These are phyloP conservation scores for Aspergillus funiculosus DNA, from an alignment of 495 filamentous ascomycete genomes.

Conservation along the genomic window DNA sequence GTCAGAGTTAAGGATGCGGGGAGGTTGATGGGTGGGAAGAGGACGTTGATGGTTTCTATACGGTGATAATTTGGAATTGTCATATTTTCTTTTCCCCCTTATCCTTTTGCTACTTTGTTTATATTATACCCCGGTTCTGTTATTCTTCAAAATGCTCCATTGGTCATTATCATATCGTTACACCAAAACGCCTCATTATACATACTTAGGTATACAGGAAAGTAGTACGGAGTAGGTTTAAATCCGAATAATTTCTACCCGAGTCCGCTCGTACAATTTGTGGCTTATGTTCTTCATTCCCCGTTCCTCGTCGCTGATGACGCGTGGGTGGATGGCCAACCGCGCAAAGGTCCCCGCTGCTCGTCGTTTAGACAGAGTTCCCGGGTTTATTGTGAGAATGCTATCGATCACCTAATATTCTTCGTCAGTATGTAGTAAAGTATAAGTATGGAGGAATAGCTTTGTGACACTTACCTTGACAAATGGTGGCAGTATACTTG, in stretches of 20 bases:
- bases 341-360: constrained; percentile 76
- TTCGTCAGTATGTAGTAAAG: constrained; percentile 4
- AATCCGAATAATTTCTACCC: constrained; percentile 79
- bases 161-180: constrained; percentile 16
- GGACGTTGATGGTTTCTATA: constrained; percentile 39
- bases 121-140: constrained; percentile 4
- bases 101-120: constrained; percentile 6
- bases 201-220: constrained; percentile 4
- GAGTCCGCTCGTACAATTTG: constrained; percentile 71
- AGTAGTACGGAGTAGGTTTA: constrained; percentile 32
- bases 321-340: constrained; percentile 62
- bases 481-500: constrained; percentile 78
- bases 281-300: constrained; percentile 57
- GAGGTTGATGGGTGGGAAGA: constrained; percentile 20
- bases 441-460: constrained; percentile 8
- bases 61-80: constrained; percentile 29
- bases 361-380: constrained; percentile 74
- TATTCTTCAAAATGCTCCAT: not conserved
- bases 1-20: constrained; percentile 16
- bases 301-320: constrained; percentile 53
- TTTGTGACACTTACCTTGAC: constrained; percentile 58
- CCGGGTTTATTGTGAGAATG: constrained; percentile 82
- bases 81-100: not conserved
- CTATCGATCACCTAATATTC: constrained; percentile 68
- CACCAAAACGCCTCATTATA: constrained; percentile 17